Base-by-base conservation (phyloP, 305 asterid species). In the Plantago coronopus region DNA sequence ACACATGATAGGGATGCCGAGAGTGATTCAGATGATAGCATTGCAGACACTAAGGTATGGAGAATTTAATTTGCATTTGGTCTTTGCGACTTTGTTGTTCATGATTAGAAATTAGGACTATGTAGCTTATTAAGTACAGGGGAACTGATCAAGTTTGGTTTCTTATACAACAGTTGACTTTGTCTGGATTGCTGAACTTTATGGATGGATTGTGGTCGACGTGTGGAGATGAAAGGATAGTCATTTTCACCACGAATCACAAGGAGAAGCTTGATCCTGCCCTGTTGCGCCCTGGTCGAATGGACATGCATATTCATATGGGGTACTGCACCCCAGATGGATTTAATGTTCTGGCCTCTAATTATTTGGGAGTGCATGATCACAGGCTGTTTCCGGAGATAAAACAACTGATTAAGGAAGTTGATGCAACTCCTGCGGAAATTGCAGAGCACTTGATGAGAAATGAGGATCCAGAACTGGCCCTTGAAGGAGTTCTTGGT, bases 401-500 rank as follows among this genome's bases (percentile, higher is more conserved):
- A 4, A 79, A 70, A 54, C 54, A 54, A 34, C 49, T 82, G 19
- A 77, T 82, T 27, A 45, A 69, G 53, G 73, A 82, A 50, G 67
- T 74, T 2, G 68, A 84, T 63, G 74, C 73, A 11, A 72, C 85
- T 4, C 94, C 95, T 1, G 90, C 94, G 2, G 90, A 80, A 58
- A 58, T 82, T 25, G 95, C 94, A 0, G 95, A 87, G 67, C 84
- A 84, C 45, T 73, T 87, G 66, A 82, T 87, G 94, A 81, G 88
- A 61, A 80, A 59, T 17, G 94, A 82, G 57, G 82, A 78, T 48
- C 68, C 59, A n/a, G 82, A 84, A 31, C 65, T 67, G 34, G 88
- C 82, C 3, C 79, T 84, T 10, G 54, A 76, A 25, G 93, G 90
- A 2, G 84, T 83, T 42, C 14, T 81, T 54, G 74, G 65, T 62